Base-by-base conservation (phyloP, 306 rosid species). In the Cicer arietinum region DNA sequence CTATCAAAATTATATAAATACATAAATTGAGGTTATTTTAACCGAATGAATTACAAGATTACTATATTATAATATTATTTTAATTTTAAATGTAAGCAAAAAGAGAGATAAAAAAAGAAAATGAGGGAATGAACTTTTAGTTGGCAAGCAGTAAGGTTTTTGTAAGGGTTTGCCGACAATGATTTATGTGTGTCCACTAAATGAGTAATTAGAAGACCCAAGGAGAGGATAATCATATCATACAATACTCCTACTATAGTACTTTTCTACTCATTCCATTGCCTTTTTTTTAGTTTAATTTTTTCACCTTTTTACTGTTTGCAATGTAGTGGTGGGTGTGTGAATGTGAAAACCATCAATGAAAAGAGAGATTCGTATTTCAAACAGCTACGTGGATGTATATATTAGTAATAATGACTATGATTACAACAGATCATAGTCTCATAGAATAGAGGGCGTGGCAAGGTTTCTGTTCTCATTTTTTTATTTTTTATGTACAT, bases 121-220 rank as follows among this genome's bases (percentile, higher is more conserved):
- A 76, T 20, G 81, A 71, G 69, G 51, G 80, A 54, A 56, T 58
- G 71, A 17, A 39, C 63, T 25, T 71, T 74, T 64, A 79, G 89
- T 83, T 79, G 91, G 88, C 79, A 66, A 90, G 14, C 14, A 41
- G 45, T 44, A 22, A 65, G 67, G 10, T 51, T 89, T 61, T 41
- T 50, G 57, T 76, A 65, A 79, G 76, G 41, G 70, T 82, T 77
- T 84, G 86, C 89, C 87, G 97, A 89, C 95, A 91, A 84, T 74
- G 74, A 85, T 80, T 84, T 81, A 52, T 86, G 82, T 79, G 82
- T 90, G 47, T 79, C 76, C 86, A 80, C 91, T 79, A 76, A 86
- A 85, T 74, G 39, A 85, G 82, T 73, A 81, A 88, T 77, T 84
- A 84, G 47, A 73, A 74, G 61, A 60, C 58, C 74, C 67, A 65